Evolutionary conservation across 139 green algal genomes (phyloP).

Genomic region (Tetraselmis chui): DNA sequence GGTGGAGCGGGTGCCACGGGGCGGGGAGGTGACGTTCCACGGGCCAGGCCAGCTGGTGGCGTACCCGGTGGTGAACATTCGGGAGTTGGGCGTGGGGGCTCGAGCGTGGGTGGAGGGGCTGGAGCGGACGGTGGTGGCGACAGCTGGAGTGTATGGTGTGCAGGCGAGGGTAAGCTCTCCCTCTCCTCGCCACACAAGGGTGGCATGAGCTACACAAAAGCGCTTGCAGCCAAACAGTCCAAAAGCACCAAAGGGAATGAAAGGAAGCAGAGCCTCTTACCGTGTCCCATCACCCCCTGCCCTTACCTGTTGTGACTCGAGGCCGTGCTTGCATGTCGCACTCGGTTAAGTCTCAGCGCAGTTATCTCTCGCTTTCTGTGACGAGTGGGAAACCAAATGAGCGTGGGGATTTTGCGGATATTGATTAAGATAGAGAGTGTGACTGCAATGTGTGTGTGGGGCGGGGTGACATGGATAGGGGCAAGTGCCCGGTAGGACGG

Average conservation of each 20-base stretch:
- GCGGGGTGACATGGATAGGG: conserved; percentile 24
- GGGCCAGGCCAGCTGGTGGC: conserved; percentile 84
- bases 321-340: too few relatives aligned
- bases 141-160: conserved; percentile 39
- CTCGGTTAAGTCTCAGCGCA: too few relatives aligned
- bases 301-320: not conserved
- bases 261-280: too few relatives aligned
- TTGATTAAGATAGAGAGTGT: too few relatives aligned
- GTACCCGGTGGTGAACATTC: conserved; percentile 84
- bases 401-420: too few relatives aligned
- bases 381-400: too few relatives aligned
- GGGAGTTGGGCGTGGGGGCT: conserved; percentile 52
- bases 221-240: not conserved
- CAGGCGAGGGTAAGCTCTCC: conserved; percentile 19
- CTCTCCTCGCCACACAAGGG: conserved; percentile 15
- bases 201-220: conserved; percentile 12
- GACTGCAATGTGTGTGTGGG: too few relatives aligned
- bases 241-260: too few relatives aligned
- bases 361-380: too few relatives aligned
- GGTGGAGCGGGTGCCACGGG: conserved; percentile 35
- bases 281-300: not conserved
- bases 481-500: conserved; percentile 51
- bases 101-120: conserved; percentile 82
- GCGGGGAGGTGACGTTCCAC: conserved; percentile 86
- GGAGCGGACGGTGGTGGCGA: conserved; percentile 74